Evolutionary conservation across 1,284 basidiomycete genomes (phyloP), one percentile per base, ranked within the genome.

Genomic region (Cutaneotrichosporon mucoides): DNA sequence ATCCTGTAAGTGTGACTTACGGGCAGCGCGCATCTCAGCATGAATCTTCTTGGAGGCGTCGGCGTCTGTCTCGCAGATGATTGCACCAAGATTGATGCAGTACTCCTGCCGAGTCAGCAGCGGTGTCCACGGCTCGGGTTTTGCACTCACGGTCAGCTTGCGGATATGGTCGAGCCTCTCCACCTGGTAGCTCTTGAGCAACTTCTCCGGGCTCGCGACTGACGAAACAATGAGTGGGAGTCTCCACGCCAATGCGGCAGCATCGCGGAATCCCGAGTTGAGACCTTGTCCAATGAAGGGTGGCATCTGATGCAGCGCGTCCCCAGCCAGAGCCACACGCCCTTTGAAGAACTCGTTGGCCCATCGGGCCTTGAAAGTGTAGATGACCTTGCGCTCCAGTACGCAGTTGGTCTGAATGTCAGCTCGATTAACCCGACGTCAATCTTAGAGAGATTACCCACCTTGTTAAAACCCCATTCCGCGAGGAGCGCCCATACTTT

Each of bases 231-330:
- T 57, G 12, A 64, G 55, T 2, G 59, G 61, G 2, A 67, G 44
- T 4, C 66, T 38, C 66, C 66, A 67, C 0, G 59, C 66, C 3
- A 67, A 51, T 5, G 63, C 63, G 1, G 46, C 61, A 1, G 66
- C 61, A 45, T 67, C 66, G 4, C 66, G 59, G 53, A 67, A 65
- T 5, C 66, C 66, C 4, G 63, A 65, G 55, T 67, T 67, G 24
- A 67, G 53, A 13, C 66, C 66, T 48, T 67, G 66, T 9, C 66
- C 66, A 46, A 67, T 65, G 53, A 67, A 67, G 6, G 66, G 66
- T 1, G 66, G 63, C 66, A 67, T 67, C 6, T 61, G 61, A 50
- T 65, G 66, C 40, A 63, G 49, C 9, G 63, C 43, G 48, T 67
- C 61, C 15, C 61, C 61, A 4, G 61, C 66, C 1, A 65, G 55